Base-by-base conservation (phyloP, 768 basidiomycete species). In the Botryobasidium botryosum region DNA sequence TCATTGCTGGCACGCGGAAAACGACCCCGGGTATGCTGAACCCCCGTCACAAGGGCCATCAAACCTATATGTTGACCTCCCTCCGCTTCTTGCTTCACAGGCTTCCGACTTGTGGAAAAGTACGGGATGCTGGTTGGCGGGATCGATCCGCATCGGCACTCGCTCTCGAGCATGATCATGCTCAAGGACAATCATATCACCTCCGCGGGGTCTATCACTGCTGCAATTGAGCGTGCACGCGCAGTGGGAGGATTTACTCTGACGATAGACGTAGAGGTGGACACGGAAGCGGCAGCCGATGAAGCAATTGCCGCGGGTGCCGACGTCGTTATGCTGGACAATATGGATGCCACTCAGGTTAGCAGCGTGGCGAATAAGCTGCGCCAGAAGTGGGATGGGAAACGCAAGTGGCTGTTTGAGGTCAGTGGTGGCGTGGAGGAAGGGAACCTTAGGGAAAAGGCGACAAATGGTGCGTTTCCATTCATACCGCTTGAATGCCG, bases 101-200 rank as follows among this genome's bases (percentile, higher is more conserved):
- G 92, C 2, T 99, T 99, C 66, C 70, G 94, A 38, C 67, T 96
- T 25, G 91, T 97, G 4, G 94, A 99, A 62, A 99, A 99, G 62
- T 96, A 99, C 58, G 94, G 79, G 3, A 97, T 99, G 94, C 63
- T 97, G 36, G 86, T 97, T 12, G 94, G 94, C 15, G 94, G 94
- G 5, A 81, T 96, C 54, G 92, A 99, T 58, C 66, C 85, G 6
- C 94, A 99, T 65, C 75, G 94, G 20, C 80, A 94, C 53, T 91
- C 97, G 60, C 69, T 97, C n/a, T 90, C 85, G 24, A 85, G 83
- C 58, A 97, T 99, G 94, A 91, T 99, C 57, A 99, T 99, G 94
- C 74, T 99, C 55, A 97, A 97, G 62, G 94, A 99, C 55, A 99
- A 99, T 59, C 94, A 99, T 58, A 85, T 97, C 57, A 96, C 90